Conservation (phyloP, 345 rosid genomes). For the Nephelium lappaceum region DNA sequence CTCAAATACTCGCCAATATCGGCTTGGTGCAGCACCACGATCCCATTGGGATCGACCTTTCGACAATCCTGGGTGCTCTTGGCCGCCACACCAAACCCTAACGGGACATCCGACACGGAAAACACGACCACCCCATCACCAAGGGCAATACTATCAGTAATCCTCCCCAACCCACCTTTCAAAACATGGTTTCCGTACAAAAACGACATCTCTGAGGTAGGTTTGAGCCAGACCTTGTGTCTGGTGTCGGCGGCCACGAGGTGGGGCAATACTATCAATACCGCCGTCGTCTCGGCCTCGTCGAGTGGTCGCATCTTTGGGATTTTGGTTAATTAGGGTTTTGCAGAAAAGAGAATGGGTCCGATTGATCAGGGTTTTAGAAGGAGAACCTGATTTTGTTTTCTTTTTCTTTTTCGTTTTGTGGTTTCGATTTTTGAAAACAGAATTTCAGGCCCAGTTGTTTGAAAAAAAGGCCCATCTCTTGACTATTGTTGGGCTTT, state of each 20-base stretch:
- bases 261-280: no score
- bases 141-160: slow-evolving; percentile 71
- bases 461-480: no score
- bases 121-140: slow-evolving; percentile 91
- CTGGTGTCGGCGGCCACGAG: slow-evolving; percentile 75
- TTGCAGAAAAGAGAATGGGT: background rate
- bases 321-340: slow-evolving; percentile 12
- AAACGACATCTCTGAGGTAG: slow-evolving; percentile 92
- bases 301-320: slow-evolving; percentile 75
- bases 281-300: slow-evolving; percentile 81
- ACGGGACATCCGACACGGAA: slow-evolving; percentile 83
- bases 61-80: slow-evolving; percentile 85
- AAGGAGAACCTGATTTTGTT: background rate
- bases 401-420: background rate
- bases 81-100: slow-evolving; percentile 84
- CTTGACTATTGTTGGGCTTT: no score
- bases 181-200: slow-evolving; percentile 86
- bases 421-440: no score
- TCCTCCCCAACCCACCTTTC: slow-evolving; percentile 90
- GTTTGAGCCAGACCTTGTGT: slow-evolving; percentile 94
- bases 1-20: slow-evolving; percentile 93
- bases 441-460: no score
- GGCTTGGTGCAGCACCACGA: slow-evolving; percentile 80
- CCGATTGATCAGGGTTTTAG: slow-evolving; percentile 16
- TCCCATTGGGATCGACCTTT: slow-evolving; percentile 85